Conservation (phyloP, 352 stramenopile genomes). For the Globisporangium emineosum region DNA sequence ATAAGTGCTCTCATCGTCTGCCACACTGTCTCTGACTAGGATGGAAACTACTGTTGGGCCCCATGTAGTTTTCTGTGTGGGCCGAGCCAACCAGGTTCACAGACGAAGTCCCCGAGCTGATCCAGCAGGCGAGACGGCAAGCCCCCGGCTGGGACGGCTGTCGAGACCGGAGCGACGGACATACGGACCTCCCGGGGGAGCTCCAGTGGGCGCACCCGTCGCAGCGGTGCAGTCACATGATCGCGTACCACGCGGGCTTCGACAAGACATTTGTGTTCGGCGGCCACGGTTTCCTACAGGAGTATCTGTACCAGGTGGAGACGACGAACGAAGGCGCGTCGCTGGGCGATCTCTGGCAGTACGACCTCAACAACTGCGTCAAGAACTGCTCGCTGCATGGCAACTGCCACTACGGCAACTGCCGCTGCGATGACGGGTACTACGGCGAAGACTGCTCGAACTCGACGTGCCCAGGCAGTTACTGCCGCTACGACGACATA, state of each 20-base stretch:
- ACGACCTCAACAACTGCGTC: conserved; percentile 86
- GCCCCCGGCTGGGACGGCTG: conserved; percentile 95
- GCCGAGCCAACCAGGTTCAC: conserved; percentile 89
- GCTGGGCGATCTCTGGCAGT: conserved; percentile 89
- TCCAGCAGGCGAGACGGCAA: conserved; percentile 87
- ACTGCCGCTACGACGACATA: conserved; percentile 90
- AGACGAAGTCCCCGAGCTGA: conserved; percentile 59
- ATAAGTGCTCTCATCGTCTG: too few relatives aligned
- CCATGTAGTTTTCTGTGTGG: conserved; percentile 71
- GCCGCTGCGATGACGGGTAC: conserved; percentile 92
- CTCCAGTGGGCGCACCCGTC: conserved; percentile 86
- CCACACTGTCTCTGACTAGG: too few relatives aligned
- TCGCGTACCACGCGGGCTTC: conserved; percentile 70
- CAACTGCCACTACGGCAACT: conserved; percentile 90
- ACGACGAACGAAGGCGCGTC: conserved; percentile 55
- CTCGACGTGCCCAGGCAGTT: conserved; percentile 90
- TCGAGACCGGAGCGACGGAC: conserved; percentile 78
- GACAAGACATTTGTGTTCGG: conserved; percentile 89
- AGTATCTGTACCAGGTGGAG: conserved; percentile 59
- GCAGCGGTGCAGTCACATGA: conserved; percentile 82
- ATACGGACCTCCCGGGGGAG: conserved; percentile 46
- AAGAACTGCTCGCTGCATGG: conserved; percentile 94
- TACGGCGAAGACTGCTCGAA: conserved; percentile 97
- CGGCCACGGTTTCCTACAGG: conserved; percentile 70
- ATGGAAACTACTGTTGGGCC: too few relatives aligned